Evolutionary conservation across 2,329 filamentous ascomycete species (phyloP).

Genomic region (Microdochium trichocladiopsis): DNA sequence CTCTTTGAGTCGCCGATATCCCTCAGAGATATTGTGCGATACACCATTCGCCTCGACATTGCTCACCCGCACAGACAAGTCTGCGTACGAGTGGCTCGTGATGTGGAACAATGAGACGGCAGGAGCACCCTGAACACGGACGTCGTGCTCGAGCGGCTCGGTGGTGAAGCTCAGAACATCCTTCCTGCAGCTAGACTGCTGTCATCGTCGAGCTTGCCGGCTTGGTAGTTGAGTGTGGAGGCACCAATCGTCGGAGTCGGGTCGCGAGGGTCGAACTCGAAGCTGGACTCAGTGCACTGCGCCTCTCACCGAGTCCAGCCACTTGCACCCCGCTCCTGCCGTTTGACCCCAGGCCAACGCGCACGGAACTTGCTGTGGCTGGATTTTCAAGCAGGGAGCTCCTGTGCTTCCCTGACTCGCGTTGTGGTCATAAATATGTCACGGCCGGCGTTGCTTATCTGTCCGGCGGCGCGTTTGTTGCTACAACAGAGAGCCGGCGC

Average conservation of each 20-base stretch:
- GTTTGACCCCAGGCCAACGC: too few species aligned
- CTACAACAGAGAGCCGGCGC: not conserved
- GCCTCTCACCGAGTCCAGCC: too few species aligned
- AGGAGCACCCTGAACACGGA: constrained; percentile 2
- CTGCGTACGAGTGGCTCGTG: constrained; percentile 4
- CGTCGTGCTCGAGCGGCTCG: constrained; percentile 1
- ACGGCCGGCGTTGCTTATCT: not conserved
- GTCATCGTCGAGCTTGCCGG: constrained; percentile 1
- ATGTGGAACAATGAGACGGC: constrained; percentile 1
- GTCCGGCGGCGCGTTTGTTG: not conserved
- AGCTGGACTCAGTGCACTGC: not conserved
- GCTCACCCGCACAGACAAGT: constrained; percentile 4
- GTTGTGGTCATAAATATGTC: not conserved
- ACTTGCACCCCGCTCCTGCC: too few species aligned
- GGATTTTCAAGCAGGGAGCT: too few species aligned
- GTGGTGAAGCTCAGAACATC: constrained; percentile 3
- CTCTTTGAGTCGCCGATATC: not conserved
- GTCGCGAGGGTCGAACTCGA: not conserved
- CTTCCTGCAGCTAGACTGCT: not conserved
- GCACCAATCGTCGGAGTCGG: not conserved
- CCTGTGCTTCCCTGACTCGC: too few species aligned
- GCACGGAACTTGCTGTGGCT: too few species aligned
- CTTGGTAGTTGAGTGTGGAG: not conserved
- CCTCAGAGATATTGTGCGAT: constrained; percentile 2
- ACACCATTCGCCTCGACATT: constrained; percentile 1